Base-by-base conservation (phyloP, 1,139 yeast genomes). In the Diutina ranongensis region DNA sequence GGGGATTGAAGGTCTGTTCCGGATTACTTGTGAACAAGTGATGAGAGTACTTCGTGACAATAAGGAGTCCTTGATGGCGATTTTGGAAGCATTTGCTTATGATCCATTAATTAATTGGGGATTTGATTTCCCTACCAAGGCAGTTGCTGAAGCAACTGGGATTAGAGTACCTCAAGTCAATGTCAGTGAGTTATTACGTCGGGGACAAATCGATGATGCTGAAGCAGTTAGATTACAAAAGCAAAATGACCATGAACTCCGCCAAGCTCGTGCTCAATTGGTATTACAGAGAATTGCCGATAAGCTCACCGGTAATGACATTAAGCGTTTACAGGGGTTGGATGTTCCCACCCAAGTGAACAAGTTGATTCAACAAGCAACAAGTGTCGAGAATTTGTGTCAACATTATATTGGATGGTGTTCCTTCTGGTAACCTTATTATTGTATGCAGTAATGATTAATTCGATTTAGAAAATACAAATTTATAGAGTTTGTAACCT, bases 91-190 rank as follows among this genome's bases (percentile, higher is more conserved):
- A 0, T 94, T 94, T 71, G 98, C 97, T 0, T 88, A 89, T 57
- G 99, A 94, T 71, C 99, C 99, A 1, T 77, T 94, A 64, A 94
- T 94, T 57, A 89, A 89, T 57, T 94, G 99, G 99, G 97, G 98
- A 1, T 89, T 92, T 58, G 97, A 89, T 57, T 76, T 87, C 62
- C 95, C 97, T 5, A 76, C 89, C 1, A 81, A 80, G 53, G 81
- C 85, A 4, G 78, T 83, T 27, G 82, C 83, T 16, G 86, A 79
- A 54, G 81, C 81, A 19, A 79, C 86, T 2, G 87, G 86, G 16
- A 79, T 79, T 50, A 73, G 75, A 50, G 74, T 82, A 21, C 83
- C 82, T 8, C 80, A 78, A 51, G 64, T 75, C 1, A 82, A 82
- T 54, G 81, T 83, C 7, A 74, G 75, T 33, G 95, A 83, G 49